Conservation (phyloP, 176 grass and related monocot genomes). For the Carex cristatella region DNA sequence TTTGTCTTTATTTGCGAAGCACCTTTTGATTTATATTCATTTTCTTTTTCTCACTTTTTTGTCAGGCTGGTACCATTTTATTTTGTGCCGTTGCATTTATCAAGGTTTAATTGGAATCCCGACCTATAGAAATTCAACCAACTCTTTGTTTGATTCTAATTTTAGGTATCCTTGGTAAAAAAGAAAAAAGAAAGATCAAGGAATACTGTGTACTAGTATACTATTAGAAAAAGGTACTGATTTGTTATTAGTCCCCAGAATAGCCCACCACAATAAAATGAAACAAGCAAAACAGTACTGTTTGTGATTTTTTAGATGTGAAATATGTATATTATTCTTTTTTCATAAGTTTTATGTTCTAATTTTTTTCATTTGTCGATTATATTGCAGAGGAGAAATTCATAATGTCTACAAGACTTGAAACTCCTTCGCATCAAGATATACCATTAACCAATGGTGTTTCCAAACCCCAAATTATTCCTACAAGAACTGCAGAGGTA, state of each 20-base stretch:
- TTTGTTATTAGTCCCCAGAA: not conserved
- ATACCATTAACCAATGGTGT: conserved; percentile 44
- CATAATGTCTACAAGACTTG: conserved; percentile 43
- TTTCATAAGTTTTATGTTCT: conserved; percentile 14
- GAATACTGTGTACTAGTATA: not conserved
- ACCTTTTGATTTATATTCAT: not conserved
- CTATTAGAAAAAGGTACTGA: not conserved
- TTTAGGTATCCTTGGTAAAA: not conserved
- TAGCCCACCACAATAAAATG: not conserved
- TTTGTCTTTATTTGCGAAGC: not conserved
- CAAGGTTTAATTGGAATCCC: not conserved
- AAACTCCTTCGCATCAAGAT: conserved; percentile 42
- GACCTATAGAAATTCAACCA: not conserved
- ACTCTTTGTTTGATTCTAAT: not conserved
- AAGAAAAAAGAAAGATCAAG: not conserved
- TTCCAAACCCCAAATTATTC: conserved; percentile 20
- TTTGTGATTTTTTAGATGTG: not conserved
- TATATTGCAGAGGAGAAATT: conserved; percentile 51
- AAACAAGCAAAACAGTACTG: not conserved
- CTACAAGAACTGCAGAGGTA: conserved; percentile 36
- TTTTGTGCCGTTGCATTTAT: not conserved
- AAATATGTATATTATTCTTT: not conserved
- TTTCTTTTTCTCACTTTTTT: not conserved
- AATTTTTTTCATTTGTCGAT: conserved; percentile 25
- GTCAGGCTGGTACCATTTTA: not conserved